Evolutionary conservation across 2,329 filamentous ascomycete genomes (phyloP).

Genomic region (Exophiala phaeomuriformis): DNA sequence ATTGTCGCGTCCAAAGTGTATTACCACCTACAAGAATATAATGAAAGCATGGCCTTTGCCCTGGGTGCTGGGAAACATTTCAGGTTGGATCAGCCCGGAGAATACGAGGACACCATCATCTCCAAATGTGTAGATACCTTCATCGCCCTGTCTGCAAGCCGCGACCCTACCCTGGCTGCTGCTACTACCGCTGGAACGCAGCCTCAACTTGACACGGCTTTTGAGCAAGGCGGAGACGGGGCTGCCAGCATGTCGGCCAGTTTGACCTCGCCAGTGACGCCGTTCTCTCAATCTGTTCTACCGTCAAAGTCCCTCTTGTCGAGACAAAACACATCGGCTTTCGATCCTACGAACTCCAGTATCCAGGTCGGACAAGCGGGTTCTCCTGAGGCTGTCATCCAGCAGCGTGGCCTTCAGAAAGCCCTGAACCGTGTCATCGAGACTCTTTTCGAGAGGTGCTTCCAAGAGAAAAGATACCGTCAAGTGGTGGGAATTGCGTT

Average conservation of each 20-base stretch:
- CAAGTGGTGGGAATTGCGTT: conserved; percentile 96
- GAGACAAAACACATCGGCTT: conserved; percentile 59
- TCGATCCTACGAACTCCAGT: conserved; percentile 49
- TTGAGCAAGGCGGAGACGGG: conserved; percentile 60
- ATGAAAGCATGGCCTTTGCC: conserved; percentile 98
- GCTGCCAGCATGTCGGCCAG: conserved; percentile 57
- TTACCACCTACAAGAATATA: conserved; percentile 97
- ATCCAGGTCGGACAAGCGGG: conserved; percentile 52
- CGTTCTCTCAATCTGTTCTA: conserved; percentile 87
- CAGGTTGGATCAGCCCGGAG: conserved; percentile 79
- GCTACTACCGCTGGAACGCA: conserved; percentile 41
- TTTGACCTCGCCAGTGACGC: conserved; percentile 80
- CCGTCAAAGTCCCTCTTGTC: conserved; percentile 95
- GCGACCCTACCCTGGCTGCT: conserved; percentile 46
- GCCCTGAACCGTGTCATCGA: conserved; percentile 79
- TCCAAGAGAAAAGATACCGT: conserved; percentile 76
- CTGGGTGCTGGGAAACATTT: conserved; percentile 91
- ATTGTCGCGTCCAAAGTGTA: conserved; percentile 96
- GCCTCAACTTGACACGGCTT: conserved; percentile 69
- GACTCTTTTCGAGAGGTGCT: conserved; percentile 83
- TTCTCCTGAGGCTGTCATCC: conserved; percentile 52
- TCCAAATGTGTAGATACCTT: conserved; percentile 98
- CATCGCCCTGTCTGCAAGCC: conserved; percentile 67
- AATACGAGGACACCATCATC: conserved; percentile 98
- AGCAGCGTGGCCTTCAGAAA: conserved; percentile 66